phyloP scores from a whole-genome alignment of 805 yeast genomes.

The Monosporozyma servazzii region DNA sequence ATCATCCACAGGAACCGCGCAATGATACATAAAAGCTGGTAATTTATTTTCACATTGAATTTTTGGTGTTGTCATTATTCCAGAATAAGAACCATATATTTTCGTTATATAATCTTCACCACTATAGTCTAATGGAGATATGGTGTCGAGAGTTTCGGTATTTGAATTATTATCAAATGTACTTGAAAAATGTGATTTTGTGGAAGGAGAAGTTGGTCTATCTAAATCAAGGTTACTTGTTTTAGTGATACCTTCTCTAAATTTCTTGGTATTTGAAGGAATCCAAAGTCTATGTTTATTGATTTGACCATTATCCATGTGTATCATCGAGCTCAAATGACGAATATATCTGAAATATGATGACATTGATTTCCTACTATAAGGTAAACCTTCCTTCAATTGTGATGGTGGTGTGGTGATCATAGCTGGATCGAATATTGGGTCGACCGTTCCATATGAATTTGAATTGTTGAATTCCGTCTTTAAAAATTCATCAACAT shows the following conservation, averaged over 20 bases:
- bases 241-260: not conserved
- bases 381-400: not conserved
- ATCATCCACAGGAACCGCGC: slow-evolving; percentile 31
- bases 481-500: slow-evolving; percentile 2
- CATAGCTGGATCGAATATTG: not conserved
- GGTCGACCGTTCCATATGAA: not conserved
- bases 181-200: not conserved
- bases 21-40: slow-evolving; percentile 38
- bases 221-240: not conserved
- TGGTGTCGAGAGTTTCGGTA: slow-evolving; percentile 8
- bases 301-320: not conserved
- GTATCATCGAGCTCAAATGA: not conserved
- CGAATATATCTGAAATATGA: slow-evolving; percentile 1
- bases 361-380: not conserved
- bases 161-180: slow-evolving; percentile 2
- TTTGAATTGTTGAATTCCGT: not conserved
- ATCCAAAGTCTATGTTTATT: slow-evolving; percentile 1
- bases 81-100: slow-evolving; percentile 13
- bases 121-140: not conserved
- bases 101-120: not conserved
- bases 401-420: not conserved
- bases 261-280: not conserved
- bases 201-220: not conserved
- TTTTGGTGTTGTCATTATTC: slow-evolving; percentile 18
- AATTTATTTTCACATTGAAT: slow-evolving; percentile 31